These are phyloP conservation scores for Yueomyces sinensis DNA, from an alignment of 805 yeast species.

Conservation along the genomic window DNA sequence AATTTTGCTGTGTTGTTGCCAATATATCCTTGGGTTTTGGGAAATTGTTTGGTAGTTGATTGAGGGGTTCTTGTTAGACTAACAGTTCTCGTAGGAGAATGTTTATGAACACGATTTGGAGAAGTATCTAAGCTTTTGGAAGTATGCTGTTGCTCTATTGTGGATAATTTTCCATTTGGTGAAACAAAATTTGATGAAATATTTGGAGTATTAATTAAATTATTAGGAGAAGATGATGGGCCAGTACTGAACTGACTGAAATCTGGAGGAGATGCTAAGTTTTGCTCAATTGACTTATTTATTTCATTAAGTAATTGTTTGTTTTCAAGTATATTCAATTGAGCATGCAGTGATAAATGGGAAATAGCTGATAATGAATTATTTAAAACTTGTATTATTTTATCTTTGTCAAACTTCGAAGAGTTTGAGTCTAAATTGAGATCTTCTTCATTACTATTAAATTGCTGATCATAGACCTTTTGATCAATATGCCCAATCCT, in stretches of 20 bases:
- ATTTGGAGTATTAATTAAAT: too few species aligned
- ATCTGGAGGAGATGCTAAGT: background rate
- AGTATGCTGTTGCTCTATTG: background rate
- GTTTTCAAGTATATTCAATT: constrained; percentile 11
- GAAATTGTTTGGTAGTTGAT: too few species aligned
- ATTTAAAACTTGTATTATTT: constrained; percentile 15
- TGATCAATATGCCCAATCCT: too few species aligned
- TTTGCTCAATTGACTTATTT: background rate
- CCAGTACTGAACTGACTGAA: too few species aligned
- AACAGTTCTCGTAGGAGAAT: background rate
- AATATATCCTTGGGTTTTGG: too few species aligned
- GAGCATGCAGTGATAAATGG: constrained; percentile 23
- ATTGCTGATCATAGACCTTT: too few species aligned
- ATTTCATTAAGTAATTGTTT: background rate
- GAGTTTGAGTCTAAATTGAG: background rate
- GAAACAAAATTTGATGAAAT: too few species aligned
- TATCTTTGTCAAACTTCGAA: constrained; percentile 3
- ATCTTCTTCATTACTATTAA: too few species aligned
- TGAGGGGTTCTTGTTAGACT: too few species aligned
- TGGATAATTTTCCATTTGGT: too few species aligned
- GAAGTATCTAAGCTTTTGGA: background rate
- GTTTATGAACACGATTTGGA: background rate
- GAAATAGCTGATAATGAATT: constrained; percentile 17
- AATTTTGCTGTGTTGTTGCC: background rate
- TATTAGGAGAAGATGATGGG: background rate